Percentiles rank a stretch among this genome's conserved stretches.
phyloP scores from a whole-genome alignment of 2,329 filamentous ascomycete species.

The Aspergillus ruber region DNA sequence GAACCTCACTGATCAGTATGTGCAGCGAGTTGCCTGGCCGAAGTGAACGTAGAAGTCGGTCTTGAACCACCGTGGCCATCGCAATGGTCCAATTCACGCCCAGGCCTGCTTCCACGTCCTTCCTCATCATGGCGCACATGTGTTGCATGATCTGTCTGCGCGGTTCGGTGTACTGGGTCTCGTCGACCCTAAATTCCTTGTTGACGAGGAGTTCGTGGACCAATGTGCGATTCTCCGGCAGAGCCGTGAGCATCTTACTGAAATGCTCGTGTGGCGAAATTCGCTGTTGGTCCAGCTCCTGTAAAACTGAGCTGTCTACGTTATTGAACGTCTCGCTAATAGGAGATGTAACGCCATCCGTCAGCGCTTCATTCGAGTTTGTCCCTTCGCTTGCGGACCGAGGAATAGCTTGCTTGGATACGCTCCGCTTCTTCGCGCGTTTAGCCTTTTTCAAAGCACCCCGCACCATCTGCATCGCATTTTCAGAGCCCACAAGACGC shows the following conservation, averaged over 20 bases:
- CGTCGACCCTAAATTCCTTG: slow-evolving; percentile 56
- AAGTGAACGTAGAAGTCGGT: slow-evolving; percentile 54
- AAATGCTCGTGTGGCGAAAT: slow-evolving; percentile 35
- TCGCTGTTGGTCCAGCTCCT: slow-evolving; percentile 29
- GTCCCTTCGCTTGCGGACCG: slow-evolving; percentile 42
- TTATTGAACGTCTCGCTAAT: slow-evolving; percentile 37
- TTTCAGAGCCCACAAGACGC: slow-evolving; percentile 55
- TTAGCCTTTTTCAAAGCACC: slow-evolving; percentile 56
- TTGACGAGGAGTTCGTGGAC: slow-evolving; percentile 61
- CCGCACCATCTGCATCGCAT: slow-evolving; percentile 54
- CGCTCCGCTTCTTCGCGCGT: slow-evolving; percentile 45
- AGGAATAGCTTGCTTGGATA: slow-evolving; percentile 52
- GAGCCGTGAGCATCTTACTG: slow-evolving; percentile 51
- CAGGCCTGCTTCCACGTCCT: slow-evolving; percentile 50
- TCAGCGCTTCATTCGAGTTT: slow-evolving; percentile 25
- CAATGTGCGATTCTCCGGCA: slow-evolving; percentile 56
- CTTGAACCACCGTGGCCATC: slow-evolving; percentile 60
- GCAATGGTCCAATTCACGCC: slow-evolving; percentile 56
- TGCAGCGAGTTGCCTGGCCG: slow-evolving; percentile 57
- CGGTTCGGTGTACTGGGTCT: slow-evolving; percentile 41
- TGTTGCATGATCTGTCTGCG: slow-evolving; percentile 53
- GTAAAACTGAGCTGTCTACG: slow-evolving; percentile 26
- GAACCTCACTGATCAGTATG: slow-evolving; percentile 53
- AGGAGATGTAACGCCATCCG: slow-evolving; percentile 33
- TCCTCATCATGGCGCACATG: slow-evolving; percentile 54